Conservation (phyloP, 257 asterid species). For the Anisodus tanguticus region DNA sequence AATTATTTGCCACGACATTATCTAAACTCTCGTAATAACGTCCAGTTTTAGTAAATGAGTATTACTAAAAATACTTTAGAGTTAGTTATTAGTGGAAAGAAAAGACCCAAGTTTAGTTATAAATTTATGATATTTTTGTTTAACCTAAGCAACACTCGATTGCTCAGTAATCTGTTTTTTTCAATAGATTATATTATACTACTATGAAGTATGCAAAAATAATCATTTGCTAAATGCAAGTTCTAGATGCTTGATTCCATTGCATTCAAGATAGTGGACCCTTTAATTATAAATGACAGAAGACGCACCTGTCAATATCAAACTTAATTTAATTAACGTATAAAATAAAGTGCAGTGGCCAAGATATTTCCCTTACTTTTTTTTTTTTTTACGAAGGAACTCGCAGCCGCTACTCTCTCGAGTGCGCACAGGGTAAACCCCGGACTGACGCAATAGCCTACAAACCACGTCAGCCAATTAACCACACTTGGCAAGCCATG, state of each 20-base stretch:
- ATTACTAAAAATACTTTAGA: background rate
- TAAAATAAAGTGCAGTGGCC: constrained; percentile 8
- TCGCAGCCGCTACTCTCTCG: too few relatives aligned
- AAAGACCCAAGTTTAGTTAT: background rate
- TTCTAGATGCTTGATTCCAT: constrained; percentile 31
- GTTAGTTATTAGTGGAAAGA: background rate
- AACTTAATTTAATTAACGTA: too few relatives aligned
- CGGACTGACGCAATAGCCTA: too few relatives aligned
- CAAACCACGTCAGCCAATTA: too few relatives aligned
- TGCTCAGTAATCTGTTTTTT: background rate
- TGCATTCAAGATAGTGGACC: constrained; percentile 34
- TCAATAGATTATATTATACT: background rate
- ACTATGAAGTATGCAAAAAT: background rate
- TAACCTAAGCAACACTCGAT: background rate
- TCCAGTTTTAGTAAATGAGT: background rate
- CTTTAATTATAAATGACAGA: background rate
- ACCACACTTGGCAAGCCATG: too few relatives aligned
- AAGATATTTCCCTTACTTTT: constrained; percentile 28
- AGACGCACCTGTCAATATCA: background rate
- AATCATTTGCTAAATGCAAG: constrained; percentile 26
- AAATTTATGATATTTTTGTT: background rate
- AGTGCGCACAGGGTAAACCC: too few relatives aligned
- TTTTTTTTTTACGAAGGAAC: too few relatives aligned
- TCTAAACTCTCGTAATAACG: background rate
- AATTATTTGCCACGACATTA: background rate